phyloP scores from a whole-genome alignment of 1,284 basidiomycete species.

The Volvariella volvacea region DNA sequence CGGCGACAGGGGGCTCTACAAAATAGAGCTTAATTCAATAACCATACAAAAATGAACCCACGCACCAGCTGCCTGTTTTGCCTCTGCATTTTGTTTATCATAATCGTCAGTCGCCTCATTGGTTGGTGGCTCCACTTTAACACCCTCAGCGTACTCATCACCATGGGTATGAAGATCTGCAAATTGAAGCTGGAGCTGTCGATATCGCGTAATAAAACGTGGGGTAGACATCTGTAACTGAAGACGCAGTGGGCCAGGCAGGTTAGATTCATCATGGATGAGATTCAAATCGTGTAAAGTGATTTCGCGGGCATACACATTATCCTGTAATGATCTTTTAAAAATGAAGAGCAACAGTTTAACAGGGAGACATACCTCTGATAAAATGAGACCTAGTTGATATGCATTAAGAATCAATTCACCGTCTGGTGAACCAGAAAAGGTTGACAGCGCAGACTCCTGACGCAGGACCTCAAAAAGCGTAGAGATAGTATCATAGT shows the following conservation, averaged over 20 bases:
- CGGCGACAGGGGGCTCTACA: too few species aligned
- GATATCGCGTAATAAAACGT: conserved; percentile 65
- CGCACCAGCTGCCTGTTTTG: too few species aligned
- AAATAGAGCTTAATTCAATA: too few species aligned
- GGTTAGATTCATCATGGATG: conserved; percentile 59
- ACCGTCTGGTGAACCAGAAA: conserved; percentile 42
- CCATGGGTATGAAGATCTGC: conserved; percentile 32
- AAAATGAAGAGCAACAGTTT: conserved; percentile 2
- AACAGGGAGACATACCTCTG: conserved; percentile 45
- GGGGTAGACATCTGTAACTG: conserved; percentile 43
- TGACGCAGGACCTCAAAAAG: conserved; percentile 65
- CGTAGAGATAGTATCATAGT: conserved; percentile 62
- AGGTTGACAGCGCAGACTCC: conserved; percentile 41
- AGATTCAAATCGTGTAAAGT: conserved; percentile 68
- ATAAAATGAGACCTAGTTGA: conserved; percentile 55
- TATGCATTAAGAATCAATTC: conserved; percentile 65
- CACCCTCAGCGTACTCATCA: conserved; percentile 10
- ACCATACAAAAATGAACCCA: too few species aligned
- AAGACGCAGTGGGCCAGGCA: conserved; percentile 59
- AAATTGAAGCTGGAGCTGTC: conserved; percentile 36
- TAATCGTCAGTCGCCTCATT: too few species aligned
- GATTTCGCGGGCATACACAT: conserved; percentile 63
- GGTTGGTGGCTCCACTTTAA: too few species aligned
- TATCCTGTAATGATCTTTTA: conserved; percentile 44
- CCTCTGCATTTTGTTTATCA: too few species aligned